Evolutionary conservation across 1,139 yeast species (phyloP).

Genomic region (Suhomyces anneliseae): DNA sequence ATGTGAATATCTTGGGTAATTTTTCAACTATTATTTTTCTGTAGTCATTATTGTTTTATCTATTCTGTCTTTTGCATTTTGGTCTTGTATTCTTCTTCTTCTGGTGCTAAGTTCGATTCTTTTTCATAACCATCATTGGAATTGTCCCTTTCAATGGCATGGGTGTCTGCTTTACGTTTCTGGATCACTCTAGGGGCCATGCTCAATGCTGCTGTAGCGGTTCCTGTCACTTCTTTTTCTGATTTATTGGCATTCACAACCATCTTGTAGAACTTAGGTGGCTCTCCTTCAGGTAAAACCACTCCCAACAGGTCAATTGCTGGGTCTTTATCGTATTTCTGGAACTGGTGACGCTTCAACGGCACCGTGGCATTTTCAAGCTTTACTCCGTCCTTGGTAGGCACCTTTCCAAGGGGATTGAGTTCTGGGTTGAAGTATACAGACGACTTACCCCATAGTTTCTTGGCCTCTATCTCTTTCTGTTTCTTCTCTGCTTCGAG

Average conservation of each 20-base stretch:
- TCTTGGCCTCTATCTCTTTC: constrained; percentile 21
- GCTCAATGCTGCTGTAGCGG: constrained; percentile 2
- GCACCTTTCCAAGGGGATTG: constrained; percentile 48
- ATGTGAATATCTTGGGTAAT: too few relatives aligned
- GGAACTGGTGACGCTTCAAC: constrained; percentile 14
- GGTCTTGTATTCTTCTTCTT: constrained; percentile 4
- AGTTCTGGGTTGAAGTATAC: constrained; percentile 48
- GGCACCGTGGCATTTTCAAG: constrained; percentile 32
- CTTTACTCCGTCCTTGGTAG: constrained; percentile 12
- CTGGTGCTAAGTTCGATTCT: constrained; percentile 3
- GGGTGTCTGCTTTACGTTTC: constrained; percentile 5
- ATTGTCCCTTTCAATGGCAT: too few relatives aligned
- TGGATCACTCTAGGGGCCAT: constrained; percentile 8
- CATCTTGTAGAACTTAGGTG: constrained; percentile 42
- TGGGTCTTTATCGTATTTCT: constrained; percentile 24
- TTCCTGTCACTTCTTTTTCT: constrained; percentile 1
- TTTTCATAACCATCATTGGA: constrained; percentile 7
- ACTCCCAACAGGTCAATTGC: constrained; percentile 26
- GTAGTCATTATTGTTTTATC: neutral
- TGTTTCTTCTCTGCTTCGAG: constrained; percentile 17
- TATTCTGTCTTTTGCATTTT: neutral
- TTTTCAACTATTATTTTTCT: too few relatives aligned
- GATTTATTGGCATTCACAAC: constrained; percentile 32
- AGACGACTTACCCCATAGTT: constrained; percentile 40
- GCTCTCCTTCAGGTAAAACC: constrained; percentile 38